Evolutionary conservation across 768 basidiomycete species (phyloP), one percentile per base, ranked within the genome.

Genomic region (Psilocybe cyanescens): DNA sequence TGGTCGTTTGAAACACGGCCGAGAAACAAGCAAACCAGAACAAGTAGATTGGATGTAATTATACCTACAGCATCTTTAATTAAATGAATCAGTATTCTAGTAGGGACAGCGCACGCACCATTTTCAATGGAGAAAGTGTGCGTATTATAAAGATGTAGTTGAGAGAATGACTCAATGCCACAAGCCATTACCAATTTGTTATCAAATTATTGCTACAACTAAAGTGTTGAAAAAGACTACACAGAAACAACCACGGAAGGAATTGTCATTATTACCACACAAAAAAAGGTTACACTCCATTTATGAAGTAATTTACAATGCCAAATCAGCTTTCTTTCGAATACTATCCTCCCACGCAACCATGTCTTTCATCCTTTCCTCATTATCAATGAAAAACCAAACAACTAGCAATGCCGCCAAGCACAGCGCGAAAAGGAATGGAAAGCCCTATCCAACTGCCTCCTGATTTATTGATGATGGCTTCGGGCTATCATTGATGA

Each of bases 381-480:
- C 69, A 1, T 90, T 78, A 69, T 91, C 86, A 2, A 89, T 84
- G 53, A 78, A 82, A 69, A 94, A 87, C 90, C 91, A 94, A 57
- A 94, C 94, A 16, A 89, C 81, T 50, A 92, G 19, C 30, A 87
- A 88, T 1, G 92, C 91, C 19, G 74, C 69, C 8, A 76, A 70
- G 65, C 90, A 92, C 8, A 93, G 74, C 30, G 86, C 88, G 67
- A 94, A 93, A 24, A 94, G 75, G 77, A 94, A 94, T 2, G 91
- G 89, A 72, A 94, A 94, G 0, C 92, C 92, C 69, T n/a, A 84
- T 81, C 92, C 92, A 94, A 69, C 90, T 92, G 70, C 86, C 81
- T 0, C 87, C 88, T 2, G 86, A 80, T 52, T 76, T 77, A 73
- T 92, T 78, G 60, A 94, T 93, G 69, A 94, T 92, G 2, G 86